Evolutionary conservation across 495 filamentous ascomycete species (phyloP), one percentile per base, ranked within the genome.

Genomic region (Aeminium ludgeri): DNA sequence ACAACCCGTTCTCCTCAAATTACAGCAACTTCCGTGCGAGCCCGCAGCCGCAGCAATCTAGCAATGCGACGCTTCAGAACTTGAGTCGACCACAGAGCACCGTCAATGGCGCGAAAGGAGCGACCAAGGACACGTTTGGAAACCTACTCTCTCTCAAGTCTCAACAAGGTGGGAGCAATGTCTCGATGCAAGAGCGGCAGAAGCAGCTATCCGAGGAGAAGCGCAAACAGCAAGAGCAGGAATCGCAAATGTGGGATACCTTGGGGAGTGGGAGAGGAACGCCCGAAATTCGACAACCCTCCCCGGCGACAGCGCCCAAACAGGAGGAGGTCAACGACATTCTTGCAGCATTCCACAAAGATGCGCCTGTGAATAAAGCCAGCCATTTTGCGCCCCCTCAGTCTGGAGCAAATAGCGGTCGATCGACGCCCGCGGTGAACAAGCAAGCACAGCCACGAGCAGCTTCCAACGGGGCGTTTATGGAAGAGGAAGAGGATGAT

Each of bases 161-260:
- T 10, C 67, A 74, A n/a, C 80, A 80, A 50, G 67, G 59, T n/a
- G 28, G 17, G 6, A 75, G 69, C 55, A 86, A 77, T 44, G 62
- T 93, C 0, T 81, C 78, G 1, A 68, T 97, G 5, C 69, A 78
- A 41, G 84, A 96, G 56, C 82, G 82, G 44, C 87, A 95, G 58
- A 81, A 76, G 62, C 70, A 69, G 40, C 57, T 94, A 34, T 73
- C 82, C 50, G 81, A 80, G 30, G 78, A 89, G 59, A 85, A 73
- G 55, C 67, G 69, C 4, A 75, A 66, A 52, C 78, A 85, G 52
- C 81, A 84, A 38, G 78, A 74, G 30, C 81, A 86, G 50, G 68
- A 72, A 38, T 58, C 67, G 8, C 68, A 74, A 29, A 79, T 86
- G 53, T 85, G 81, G 73, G 80, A 91, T 43, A 70, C 57, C n/a